Conservation (phyloP, 2,329 filamentous ascomycete species). For the Eutypella sp. region DNA sequence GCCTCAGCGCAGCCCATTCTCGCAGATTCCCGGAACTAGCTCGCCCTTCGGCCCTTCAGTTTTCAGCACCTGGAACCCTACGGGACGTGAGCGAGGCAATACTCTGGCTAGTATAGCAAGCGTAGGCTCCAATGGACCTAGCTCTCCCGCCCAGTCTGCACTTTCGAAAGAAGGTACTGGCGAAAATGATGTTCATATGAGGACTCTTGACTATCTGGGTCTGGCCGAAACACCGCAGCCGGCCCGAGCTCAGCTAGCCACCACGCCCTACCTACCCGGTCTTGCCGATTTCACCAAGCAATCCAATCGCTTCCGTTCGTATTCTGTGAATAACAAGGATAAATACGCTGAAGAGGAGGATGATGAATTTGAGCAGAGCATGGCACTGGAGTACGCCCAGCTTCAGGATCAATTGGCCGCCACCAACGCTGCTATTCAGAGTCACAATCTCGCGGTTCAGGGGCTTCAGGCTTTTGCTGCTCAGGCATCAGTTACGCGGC, state of each 20-base stretch:
- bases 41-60: constrained; percentile 84
- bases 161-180: constrained; percentile 80
- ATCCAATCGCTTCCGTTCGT: constrained; percentile 86
- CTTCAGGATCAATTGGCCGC: constrained; percentile 59
- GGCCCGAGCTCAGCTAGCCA: constrained; percentile 63
- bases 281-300: constrained; percentile 72
- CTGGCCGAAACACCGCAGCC: constrained; percentile 90
- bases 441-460: constrained; percentile 90
- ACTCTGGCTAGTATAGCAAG: constrained; percentile 80
- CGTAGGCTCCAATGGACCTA: constrained; percentile 83
- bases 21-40: constrained; percentile 46
- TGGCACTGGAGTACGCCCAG: constrained; percentile 55
- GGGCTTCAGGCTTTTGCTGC: constrained; percentile 65
- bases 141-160: constrained; percentile 79
- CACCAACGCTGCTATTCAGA: constrained; percentile 69
- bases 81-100: constrained; percentile 71
- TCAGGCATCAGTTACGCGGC: constrained; percentile 74
- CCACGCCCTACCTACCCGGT: constrained; percentile 68
- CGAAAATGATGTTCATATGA: constrained; percentile 81
- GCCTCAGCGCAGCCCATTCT: constrained; percentile 76
- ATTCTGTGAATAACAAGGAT: constrained; percentile 97
- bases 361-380: constrained; percentile 61
- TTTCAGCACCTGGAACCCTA: constrained; percentile 80
- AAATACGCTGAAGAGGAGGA: constrained; percentile 90
- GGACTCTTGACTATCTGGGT: constrained; percentile 92